Conservation (phyloP, 2,329 filamentous ascomycete species). For the Thelonectria blattea region DNA sequence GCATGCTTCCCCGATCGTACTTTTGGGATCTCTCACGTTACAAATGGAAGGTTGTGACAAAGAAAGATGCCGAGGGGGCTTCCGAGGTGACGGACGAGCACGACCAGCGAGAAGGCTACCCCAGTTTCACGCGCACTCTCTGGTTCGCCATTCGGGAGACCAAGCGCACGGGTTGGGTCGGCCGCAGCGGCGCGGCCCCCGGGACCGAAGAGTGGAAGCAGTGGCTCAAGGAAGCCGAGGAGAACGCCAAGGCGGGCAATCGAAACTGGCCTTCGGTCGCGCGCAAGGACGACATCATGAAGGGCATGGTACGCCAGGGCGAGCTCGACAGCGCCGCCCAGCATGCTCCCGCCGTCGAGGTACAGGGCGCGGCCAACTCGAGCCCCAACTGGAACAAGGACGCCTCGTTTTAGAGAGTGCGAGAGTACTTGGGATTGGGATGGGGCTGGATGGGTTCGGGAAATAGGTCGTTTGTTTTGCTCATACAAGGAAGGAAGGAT, state of each 20-base stretch:
- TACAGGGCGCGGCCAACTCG: conserved; percentile 26
- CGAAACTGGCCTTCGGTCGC: conserved; percentile 54
- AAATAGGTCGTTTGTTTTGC: too few relatives aligned
- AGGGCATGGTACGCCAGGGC: conserved; percentile 31
- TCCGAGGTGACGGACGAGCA: conserved; percentile 37
- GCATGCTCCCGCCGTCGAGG: conserved; percentile 39
- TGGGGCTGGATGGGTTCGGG: background rate
- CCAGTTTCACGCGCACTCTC: conserved; percentile 61
- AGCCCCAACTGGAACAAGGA: conserved; percentile 34
- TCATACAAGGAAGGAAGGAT: background rate
- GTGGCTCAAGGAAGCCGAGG: conserved; percentile 59
- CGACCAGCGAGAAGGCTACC: conserved; percentile 48
- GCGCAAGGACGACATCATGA: conserved; percentile 57
- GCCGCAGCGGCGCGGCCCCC: conserved; percentile 57
- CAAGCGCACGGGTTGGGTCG: conserved; percentile 58
- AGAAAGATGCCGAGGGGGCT: conserved; percentile 46
- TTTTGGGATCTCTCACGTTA: conserved; percentile 67
- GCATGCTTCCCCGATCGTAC: conserved; percentile 53
- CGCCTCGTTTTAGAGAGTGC: conserved; percentile 30
- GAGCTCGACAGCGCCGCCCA: conserved; percentile 39
- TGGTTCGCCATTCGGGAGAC: conserved; percentile 66
- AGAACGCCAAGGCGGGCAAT: conserved; percentile 42
- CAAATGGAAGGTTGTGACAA: conserved; percentile 49
- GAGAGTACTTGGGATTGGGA: background rate
- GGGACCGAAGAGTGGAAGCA: conserved; percentile 57